Percentiles rank a stretch among this genome's conserved stretches.
Conservation (phyloP, 1,284 basidiomycete species). For the Meripilus lineatus region DNA sequence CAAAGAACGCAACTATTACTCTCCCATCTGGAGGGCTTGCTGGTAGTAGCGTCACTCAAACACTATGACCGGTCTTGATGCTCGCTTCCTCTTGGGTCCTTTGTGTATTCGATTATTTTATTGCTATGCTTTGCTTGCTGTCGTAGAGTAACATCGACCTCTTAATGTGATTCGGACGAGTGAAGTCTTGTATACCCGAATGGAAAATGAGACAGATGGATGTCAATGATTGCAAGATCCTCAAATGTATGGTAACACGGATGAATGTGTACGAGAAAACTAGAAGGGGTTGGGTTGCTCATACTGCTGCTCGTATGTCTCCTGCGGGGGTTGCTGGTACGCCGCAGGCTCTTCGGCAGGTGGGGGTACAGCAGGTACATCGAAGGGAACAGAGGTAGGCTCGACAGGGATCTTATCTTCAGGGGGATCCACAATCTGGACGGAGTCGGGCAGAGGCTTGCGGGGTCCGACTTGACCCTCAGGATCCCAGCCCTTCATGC, state of each 20-base stretch:
- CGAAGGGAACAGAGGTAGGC: constrained; percentile 70
- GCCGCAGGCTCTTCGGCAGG: constrained; percentile 44
- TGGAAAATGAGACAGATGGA: neutral
- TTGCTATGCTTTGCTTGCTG: too few relatives aligned
- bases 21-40: constrained; percentile 30
- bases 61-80: constrained; percentile 6
- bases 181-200: too few relatives aligned
- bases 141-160: too few relatives aligned
- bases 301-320: constrained; percentile 25
- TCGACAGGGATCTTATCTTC: constrained; percentile 78
- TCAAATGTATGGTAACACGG: too few relatives aligned
- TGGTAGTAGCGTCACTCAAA: constrained; percentile 38
- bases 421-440: constrained; percentile 84
- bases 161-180: too few relatives aligned
- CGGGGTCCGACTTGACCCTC: constrained; percentile 85
- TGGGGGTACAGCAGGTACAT: constrained; percentile 40
- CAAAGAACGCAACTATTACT: constrained; percentile 25
- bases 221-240: too few relatives aligned
- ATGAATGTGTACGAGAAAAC: constrained; percentile 17
- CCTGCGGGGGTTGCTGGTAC: constrained; percentile 28
- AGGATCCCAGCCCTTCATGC: constrained; percentile 97
- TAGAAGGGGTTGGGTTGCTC: constrained; percentile 31
- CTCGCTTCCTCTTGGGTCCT: too few relatives aligned
- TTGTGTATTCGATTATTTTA: too few relatives aligned
- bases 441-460: constrained; percentile 95